These are phyloP conservation scores for Mucor racemosus DNA, from an alignment of 371 early-diverging fungal genomes.

Conservation along the genomic window DNA sequence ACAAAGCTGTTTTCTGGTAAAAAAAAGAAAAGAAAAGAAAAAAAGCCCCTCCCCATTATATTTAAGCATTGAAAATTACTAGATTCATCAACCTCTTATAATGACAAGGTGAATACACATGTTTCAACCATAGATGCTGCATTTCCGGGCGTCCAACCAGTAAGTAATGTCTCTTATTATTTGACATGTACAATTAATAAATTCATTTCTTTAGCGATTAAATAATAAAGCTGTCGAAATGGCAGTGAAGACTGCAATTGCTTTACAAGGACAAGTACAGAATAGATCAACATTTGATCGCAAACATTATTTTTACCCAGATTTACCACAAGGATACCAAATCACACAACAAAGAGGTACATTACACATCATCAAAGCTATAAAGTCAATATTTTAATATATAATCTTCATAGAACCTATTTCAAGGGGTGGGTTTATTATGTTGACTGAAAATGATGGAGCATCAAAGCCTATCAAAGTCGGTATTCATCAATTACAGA, in stretches of 20 bases:
- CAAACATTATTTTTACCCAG: slow-evolving; percentile 94
- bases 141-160: slow-evolving; percentile 78
- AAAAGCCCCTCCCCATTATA: too few relatives aligned
- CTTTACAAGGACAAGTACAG: slow-evolving; percentile 72
- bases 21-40: not conserved
- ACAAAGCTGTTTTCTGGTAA: slow-evolving; percentile 87
- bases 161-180: slow-evolving; percentile 22
- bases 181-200: too few relatives aligned
- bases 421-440: slow-evolving; percentile 65
- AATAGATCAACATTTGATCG: slow-evolving; percentile 80
- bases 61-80: not conserved
- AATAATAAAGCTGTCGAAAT: slow-evolving; percentile 75
- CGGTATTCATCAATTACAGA: slow-evolving; percentile 82
- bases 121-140: slow-evolving; percentile 81
- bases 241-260: slow-evolving; percentile 77
- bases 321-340: slow-evolving; percentile 92
- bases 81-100: slow-evolving; percentile 60
- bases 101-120: slow-evolving; percentile 72
- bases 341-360: slow-evolving; percentile 86
- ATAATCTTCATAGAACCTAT: slow-evolving; percentile 78
- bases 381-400: too few relatives aligned
- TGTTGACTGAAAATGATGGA: slow-evolving; percentile 61
- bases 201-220: slow-evolving; percentile 66
- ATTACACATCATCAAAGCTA: not conserved
- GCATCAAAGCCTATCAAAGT: slow-evolving; percentile 52